A percentile compares a stretch with the other conserved stretches of the same genome.
Conservation (phyloP, 805 yeast genomes). For the Suhomyces pyralidae region DNA sequence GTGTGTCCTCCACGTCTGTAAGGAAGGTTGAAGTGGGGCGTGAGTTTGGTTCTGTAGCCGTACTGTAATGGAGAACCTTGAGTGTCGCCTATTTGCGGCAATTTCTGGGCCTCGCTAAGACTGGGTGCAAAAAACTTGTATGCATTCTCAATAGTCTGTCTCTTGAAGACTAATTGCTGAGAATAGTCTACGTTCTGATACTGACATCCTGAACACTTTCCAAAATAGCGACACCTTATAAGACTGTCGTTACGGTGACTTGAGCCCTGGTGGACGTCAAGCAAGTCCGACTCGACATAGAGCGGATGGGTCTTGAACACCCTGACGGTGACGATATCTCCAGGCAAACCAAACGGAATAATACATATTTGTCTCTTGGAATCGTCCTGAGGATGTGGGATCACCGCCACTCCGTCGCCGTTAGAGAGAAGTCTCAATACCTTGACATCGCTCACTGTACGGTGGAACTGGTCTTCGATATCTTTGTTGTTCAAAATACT, state of each 20-base stretch:
- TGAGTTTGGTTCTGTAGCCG: constrained; percentile 84
- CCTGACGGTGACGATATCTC: constrained; percentile 68
- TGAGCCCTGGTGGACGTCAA: constrained; percentile 41
- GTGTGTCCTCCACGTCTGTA: constrained; percentile 37
- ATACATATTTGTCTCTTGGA: constrained; percentile 59
- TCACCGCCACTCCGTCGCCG: constrained; percentile 83
- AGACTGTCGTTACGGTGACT: constrained; percentile 52
- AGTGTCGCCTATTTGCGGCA: constrained; percentile 65
- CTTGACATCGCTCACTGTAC: constrained; percentile 55
- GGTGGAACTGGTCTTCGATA: constrained; percentile 50
- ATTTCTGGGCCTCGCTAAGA: constrained; percentile 33
- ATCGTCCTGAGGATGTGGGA: constrained; percentile 52
- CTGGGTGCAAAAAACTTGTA: constrained; percentile 71
- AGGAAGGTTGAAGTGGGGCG: constrained; percentile 92
- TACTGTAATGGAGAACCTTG: constrained; percentile 74
- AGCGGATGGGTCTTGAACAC: constrained; percentile 76
- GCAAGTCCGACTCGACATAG: constrained; percentile 72
- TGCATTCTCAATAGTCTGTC: constrained; percentile 75
- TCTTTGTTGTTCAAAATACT: constrained; percentile 59
- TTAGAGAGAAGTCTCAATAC: constrained; percentile 63
- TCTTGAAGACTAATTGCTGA: constrained; percentile 70
- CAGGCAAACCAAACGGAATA: constrained; percentile 86
- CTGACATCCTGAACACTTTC: constrained; percentile 93
- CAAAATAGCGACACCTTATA: constrained; percentile 79
- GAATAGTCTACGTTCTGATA: constrained; percentile 75